These are phyloP conservation scores for Lentinula aciculospora DNA, from an alignment of 768 basidiomycete genomes.

Conservation along the genomic window DNA sequence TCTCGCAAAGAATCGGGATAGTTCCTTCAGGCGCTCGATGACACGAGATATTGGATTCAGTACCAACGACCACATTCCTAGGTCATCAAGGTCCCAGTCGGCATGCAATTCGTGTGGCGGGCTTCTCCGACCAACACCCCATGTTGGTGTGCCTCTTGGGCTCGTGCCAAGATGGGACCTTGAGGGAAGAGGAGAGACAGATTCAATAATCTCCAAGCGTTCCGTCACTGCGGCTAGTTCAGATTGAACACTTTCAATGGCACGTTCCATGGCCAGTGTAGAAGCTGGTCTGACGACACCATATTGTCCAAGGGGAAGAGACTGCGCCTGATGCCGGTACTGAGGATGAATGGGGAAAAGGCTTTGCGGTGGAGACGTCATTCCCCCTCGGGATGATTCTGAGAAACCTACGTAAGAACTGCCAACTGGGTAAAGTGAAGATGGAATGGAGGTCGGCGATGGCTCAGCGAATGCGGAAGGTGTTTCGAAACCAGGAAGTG, in stretches of 20 bases:
- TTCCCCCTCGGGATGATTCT: conserved; percentile 31
- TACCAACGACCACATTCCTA: conserved; percentile 79
- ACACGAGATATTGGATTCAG: conserved; percentile 58
- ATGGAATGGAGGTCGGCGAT: conserved; percentile 29
- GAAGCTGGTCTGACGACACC: conserved; percentile 40
- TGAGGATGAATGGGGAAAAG: conserved; percentile 28
- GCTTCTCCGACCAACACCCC: conserved; percentile 35
- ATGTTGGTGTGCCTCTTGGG: conserved; percentile 33
- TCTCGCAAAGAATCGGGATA: conserved; percentile 53
- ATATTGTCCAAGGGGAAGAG: conserved; percentile 26
- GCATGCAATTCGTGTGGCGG: conserved; percentile 28
- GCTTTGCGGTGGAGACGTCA: conserved; percentile 27
- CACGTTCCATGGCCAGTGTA: conserved; percentile 58
- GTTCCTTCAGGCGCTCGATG: conserved; percentile 38
- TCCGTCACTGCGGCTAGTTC: conserved; percentile 80
- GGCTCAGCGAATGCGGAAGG: conserved; percentile 66
- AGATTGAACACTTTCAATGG: conserved; percentile 74
- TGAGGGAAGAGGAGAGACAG: conserved; percentile 32
- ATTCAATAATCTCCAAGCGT: conserved; percentile 69
- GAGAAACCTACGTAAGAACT: conserved; percentile 33
- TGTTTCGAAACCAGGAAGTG: conserved; percentile 64
- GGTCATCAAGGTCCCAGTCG: conserved; percentile 71
- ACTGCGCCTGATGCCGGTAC: conserved; percentile 28
- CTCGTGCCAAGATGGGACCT: conserved; percentile 34
- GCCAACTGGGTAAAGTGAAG: conserved; percentile 28